Conservation (phyloP, 2,329 filamentous ascomycete species). For the Sarocladium strictum region DNA sequence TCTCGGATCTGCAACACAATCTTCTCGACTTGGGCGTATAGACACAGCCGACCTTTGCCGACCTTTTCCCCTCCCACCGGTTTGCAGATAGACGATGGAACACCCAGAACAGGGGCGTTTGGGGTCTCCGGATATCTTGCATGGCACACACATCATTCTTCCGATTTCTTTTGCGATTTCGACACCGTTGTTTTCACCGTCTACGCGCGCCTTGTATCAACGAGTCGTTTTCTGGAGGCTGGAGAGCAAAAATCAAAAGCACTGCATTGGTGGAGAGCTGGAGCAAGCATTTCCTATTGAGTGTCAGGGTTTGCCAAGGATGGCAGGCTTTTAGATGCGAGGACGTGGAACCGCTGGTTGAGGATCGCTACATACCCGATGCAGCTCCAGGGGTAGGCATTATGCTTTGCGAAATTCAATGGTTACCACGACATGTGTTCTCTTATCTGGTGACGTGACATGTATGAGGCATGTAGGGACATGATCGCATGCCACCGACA, state of each 20-base stretch:
- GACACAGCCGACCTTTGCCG: conserved; percentile 33
- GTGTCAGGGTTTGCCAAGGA: conserved; percentile 26
- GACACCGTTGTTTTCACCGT: conserved; percentile 31
- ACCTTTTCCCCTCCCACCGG: conserved; percentile 21
- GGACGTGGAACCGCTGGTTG: conserved; percentile 58
- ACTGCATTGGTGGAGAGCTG: conserved; percentile 54
- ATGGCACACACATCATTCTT: conserved; percentile 47
- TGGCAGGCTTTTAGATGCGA: conserved; percentile 39
- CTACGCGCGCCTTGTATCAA: conserved; percentile 36
- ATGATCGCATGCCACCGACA: too few relatives aligned
- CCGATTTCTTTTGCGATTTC: conserved; percentile 21
- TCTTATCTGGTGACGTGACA: conserved; percentile 4
- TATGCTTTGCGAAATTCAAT: conserved; percentile 57
- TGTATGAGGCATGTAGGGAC: too few relatives aligned
- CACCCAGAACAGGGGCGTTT: conserved; percentile 64
- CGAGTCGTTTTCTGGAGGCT: conserved; percentile 36
- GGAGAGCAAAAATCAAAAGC: conserved; percentile 28
- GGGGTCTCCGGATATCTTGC: conserved; percentile 76
- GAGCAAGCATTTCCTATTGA: conserved; percentile 51
- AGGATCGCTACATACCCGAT: conserved; percentile 57
- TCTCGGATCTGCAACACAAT: conserved; percentile 53
- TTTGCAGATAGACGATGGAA: conserved; percentile 69
- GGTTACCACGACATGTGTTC: conserved; percentile 39
- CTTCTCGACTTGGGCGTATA: conserved; percentile 44
- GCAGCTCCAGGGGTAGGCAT: conserved; percentile 38